A percentile compares a stretch with the other conserved stretches of the same genome.
Evolutionary conservation across 2,329 filamentous ascomycete species (phyloP).

Genomic region (Aspergillus sp.): DNA sequence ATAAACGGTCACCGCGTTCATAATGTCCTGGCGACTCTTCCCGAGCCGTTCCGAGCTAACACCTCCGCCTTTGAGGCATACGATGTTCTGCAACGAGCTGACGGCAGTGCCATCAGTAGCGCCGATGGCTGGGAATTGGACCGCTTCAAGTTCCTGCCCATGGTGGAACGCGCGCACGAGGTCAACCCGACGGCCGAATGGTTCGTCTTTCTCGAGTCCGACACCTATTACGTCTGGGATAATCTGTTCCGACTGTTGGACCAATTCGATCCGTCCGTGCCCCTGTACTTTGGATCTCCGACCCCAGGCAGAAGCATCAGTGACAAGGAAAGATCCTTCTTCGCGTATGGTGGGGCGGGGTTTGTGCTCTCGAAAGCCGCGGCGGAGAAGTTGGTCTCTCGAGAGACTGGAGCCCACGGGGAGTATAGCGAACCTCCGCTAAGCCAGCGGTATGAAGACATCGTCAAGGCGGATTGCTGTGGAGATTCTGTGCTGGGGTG

Average conservation of each 20-base stretch:
- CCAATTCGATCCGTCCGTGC: slow-evolving; percentile 46
- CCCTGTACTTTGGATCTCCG: slow-evolving; percentile 52
- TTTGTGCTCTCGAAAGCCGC: slow-evolving; percentile 49
- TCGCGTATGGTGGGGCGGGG: slow-evolving; percentile 52
- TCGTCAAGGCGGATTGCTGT: slow-evolving; percentile 50
- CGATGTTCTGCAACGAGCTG: slow-evolving; percentile 39
- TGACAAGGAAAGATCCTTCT: slow-evolving; percentile 32
- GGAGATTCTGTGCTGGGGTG: slow-evolving; percentile 54
- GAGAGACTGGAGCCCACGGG: slow-evolving; percentile 19
- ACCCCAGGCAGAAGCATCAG: slow-evolving; percentile 35
- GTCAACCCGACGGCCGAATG: slow-evolving; percentile 50
- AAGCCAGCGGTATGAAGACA: slow-evolving; percentile 41
- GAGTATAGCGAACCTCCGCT: slow-evolving; percentile 42
- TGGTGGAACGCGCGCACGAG: slow-evolving; percentile 52
- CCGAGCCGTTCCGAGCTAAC: slow-evolving; percentile 37
- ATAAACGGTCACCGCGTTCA: slow-evolving; percentile 45
- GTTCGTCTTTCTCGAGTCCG: slow-evolving; percentile 58
- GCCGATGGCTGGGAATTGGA: slow-evolving; percentile 54
- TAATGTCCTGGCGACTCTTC: slow-evolving; percentile 49
- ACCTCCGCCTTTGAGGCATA: slow-evolving; percentile 42
- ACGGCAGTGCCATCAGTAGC: slow-evolving; percentile 28
- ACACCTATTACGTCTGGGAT: slow-evolving; percentile 51
- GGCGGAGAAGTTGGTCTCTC: slow-evolving; percentile 40
- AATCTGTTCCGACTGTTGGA: slow-evolving; percentile 50
- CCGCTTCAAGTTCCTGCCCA: slow-evolving; percentile 59